Conservation (phyloP, 2,329 filamentous ascomycete species). For the Claviceps monticola region DNA sequence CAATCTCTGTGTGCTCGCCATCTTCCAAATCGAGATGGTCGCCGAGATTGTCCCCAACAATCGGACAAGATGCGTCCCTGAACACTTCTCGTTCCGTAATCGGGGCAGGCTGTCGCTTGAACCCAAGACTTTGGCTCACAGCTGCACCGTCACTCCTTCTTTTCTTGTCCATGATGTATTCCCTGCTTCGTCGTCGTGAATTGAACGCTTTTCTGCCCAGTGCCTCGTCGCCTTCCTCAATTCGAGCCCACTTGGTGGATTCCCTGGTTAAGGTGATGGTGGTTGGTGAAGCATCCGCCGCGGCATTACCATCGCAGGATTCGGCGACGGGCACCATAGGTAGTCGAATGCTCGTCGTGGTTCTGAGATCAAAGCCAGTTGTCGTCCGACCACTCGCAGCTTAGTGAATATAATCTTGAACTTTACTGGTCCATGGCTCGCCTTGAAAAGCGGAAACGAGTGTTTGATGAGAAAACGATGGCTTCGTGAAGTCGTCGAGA, state of each 20-base stretch:
- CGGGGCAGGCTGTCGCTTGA: not conserved
- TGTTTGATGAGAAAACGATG: not conserved
- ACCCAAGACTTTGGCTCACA: not conserved
- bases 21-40: not conserved
- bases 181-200: conserved; percentile 1
- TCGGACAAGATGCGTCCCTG: not conserved
- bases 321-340: not conserved
- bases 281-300: not conserved
- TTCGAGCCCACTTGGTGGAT: conserved; percentile 1
- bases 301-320: not conserved
- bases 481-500: not conserved
- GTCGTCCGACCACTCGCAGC: not conserved
- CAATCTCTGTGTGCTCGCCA: not conserved
- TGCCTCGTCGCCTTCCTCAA: not conserved
- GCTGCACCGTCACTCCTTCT: not conserved
- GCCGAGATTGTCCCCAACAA: not conserved
- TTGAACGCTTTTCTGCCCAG: not conserved
- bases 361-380: not conserved
- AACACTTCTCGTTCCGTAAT: not conserved
- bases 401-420: not conserved
- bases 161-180: not conserved
- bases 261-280: not conserved
- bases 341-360: not conserved
- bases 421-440: not conserved
- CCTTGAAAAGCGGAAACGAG: too few relatives aligned